phyloP scores from a whole-genome alignment of 2,329 filamentous ascomycete species.

The Colletotrichum theobromicola region DNA sequence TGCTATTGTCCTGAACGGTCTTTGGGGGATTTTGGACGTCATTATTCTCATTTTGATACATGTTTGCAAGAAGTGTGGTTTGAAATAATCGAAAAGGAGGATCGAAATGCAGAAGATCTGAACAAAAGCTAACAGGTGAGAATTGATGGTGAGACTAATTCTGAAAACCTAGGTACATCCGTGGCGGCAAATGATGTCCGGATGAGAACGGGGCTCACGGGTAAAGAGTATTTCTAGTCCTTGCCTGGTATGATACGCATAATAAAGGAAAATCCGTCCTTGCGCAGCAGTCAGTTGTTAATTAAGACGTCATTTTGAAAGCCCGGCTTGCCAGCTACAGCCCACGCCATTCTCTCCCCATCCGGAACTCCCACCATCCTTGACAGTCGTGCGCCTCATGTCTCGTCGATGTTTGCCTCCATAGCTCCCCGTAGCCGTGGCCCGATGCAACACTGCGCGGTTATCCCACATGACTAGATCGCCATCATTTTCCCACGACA shows the following conservation, averaged over 20 bases:
- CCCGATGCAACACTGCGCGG: not conserved
- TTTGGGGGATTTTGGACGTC: not conserved
- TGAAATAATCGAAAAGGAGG: rapidly evolving
- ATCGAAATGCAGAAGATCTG: not conserved
- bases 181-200: not conserved
- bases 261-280: not conserved
- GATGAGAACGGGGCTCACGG: not conserved
- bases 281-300: not conserved
- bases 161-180: rapidly evolving
- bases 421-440: not conserved
- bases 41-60: not conserved
- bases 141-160: rapidly evolving
- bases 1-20: not conserved
- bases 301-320: not conserved
- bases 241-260: not conserved
- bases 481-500: not conserved
- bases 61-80: not conserved
- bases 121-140: not conserved
- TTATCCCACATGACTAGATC: not conserved
- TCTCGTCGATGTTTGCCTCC: not conserved
- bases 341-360: not conserved
- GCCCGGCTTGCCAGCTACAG: not conserved
- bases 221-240: not conserved
- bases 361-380: not conserved
- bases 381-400: not conserved